These are phyloP conservation scores for Trapa incisa DNA, from an alignment of 345 rosid species.

Conservation along the genomic window DNA sequence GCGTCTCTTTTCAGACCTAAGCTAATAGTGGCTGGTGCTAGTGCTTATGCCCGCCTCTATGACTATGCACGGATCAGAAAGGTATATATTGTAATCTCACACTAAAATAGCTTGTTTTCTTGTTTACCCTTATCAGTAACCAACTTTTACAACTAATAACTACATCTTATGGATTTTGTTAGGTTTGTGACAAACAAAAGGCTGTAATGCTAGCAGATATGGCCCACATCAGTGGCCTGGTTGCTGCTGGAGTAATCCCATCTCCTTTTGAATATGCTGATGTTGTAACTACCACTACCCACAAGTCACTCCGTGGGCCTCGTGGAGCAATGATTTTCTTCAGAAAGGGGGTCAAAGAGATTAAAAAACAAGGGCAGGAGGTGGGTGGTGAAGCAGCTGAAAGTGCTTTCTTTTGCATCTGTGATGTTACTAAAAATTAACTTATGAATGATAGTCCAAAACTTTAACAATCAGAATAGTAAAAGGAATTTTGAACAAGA, in stretches of 20 bases:
- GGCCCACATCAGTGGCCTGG: slow-evolving; percentile 96
- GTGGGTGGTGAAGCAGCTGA: slow-evolving; percentile 24
- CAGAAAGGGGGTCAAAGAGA: slow-evolving; percentile 78
- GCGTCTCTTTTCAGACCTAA: slow-evolving; percentile 85
- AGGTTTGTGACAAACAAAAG: slow-evolving; percentile 96
- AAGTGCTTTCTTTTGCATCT: background rate
- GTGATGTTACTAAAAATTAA: background rate
- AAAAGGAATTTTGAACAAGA: background rate
- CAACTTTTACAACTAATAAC: background rate
- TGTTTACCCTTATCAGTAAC: background rate
- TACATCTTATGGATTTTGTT: slow-evolving; percentile 15
- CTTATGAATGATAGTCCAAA: background rate
- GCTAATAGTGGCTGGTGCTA: slow-evolving; percentile 92
- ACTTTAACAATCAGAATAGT: background rate
- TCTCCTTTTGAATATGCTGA: slow-evolving; percentile 96
- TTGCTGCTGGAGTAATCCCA: slow-evolving; percentile 91
- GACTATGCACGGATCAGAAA: slow-evolving; percentile 86
- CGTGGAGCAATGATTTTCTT: slow-evolving; percentile 98
- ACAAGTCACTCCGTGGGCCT: slow-evolving; percentile 96
- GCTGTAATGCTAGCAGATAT: slow-evolving; percentile 85
- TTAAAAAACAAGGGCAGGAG: slow-evolving; percentile 85
- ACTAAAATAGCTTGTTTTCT: background rate
- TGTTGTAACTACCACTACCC: slow-evolving; percentile 91
- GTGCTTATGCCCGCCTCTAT: slow-evolving; percentile 93
- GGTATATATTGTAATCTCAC: slow-evolving; percentile 21